Percentiles rank a stretch among this genome's conserved stretches.
Conservation (phyloP, 1,139 yeast species). For the Ogataea hybrid region DNA sequence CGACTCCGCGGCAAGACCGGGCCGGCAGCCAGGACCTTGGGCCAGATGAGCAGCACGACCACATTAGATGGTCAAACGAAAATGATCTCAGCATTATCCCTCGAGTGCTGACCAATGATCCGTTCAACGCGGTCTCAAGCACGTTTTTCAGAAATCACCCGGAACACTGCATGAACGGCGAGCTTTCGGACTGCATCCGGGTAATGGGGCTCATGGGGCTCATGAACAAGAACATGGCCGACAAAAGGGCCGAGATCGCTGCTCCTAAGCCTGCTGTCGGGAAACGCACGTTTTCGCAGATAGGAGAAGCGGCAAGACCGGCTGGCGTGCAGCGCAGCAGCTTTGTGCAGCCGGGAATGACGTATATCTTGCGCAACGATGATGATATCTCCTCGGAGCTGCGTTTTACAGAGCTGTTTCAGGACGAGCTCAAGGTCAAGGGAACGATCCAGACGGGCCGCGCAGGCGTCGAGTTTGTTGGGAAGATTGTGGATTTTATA, state of each 20-base stretch:
- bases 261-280: neutral
- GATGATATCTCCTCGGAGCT: constrained; percentile 16
- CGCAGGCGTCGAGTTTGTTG: constrained; percentile 23
- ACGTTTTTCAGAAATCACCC: constrained; percentile 28
- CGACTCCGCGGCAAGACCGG: neutral
- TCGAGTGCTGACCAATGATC: constrained; percentile 18
- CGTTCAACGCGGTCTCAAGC: constrained; percentile 15
- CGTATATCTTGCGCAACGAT: constrained; percentile 16
- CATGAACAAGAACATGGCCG: constrained; percentile 25
- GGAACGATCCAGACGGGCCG: constrained; percentile 25
- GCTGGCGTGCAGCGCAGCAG: constrained; percentile 16
- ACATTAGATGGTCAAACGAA: constrained; percentile 25
- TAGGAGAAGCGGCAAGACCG: constrained; percentile 1
- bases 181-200: constrained; percentile 19
- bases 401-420: constrained; percentile 23
- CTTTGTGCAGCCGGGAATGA: constrained; percentile 26
- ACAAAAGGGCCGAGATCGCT: constrained; percentile 14
- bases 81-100: constrained; percentile 24
- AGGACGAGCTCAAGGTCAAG: constrained; percentile 11
- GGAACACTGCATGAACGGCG: constrained; percentile 21
- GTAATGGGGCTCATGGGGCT: constrained; percentile 24
- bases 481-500: constrained; percentile 28
- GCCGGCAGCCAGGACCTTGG: neutral
- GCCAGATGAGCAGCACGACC: constrained; percentile 15
- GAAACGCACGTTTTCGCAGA: constrained; percentile 20